phyloP scores from a whole-genome alignment of 371 early-diverging fungal genomes.

The Mortierella sp. region DNA sequence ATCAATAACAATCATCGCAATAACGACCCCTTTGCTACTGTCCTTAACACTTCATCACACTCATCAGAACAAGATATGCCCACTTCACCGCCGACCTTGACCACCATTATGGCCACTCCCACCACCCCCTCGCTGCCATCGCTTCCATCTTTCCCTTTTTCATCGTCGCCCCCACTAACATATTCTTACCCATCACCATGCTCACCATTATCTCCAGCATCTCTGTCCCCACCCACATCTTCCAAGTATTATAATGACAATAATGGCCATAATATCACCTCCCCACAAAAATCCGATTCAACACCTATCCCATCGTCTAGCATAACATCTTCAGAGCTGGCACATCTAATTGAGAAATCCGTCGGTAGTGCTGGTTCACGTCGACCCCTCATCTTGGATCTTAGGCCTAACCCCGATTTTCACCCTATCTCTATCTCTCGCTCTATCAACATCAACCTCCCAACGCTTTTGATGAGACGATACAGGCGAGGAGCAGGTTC shows the following conservation, averaged over 20 bases:
- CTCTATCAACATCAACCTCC: conserved; percentile 73
- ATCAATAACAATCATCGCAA: conserved; percentile 1
- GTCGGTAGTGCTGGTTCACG: conserved; percentile 19
- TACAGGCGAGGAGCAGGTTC: conserved; percentile 66
- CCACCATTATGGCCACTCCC: conserved; percentile 27
- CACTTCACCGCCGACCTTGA: conserved; percentile 26
- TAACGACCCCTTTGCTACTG: conserved; percentile 6
- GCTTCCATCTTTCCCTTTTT: conserved; percentile 12
- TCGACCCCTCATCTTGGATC: conserved; percentile 31
- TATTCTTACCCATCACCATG: neutral
- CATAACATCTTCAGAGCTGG: conserved; percentile 19
- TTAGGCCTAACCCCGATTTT: conserved; percentile 47
- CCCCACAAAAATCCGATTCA: conserved; percentile 33
- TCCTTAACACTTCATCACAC: conserved; percentile 7
- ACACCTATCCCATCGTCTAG: conserved; percentile 24
- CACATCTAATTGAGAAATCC: conserved; percentile 24
- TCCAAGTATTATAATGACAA: neutral
- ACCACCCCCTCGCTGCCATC: conserved; percentile 23
- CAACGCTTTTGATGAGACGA: conserved; percentile 70
- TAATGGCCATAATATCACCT: conserved; percentile 4
- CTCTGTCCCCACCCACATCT: neutral
- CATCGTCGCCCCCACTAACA: conserved; percentile 3
- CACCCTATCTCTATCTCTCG: conserved; percentile 28
- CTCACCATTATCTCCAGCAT: conserved; percentile 25
- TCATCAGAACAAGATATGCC: conserved; percentile 6